Conservation (phyloP, 2,329 filamentous ascomycete genomes). For the Diaporthe caulivora region DNA sequence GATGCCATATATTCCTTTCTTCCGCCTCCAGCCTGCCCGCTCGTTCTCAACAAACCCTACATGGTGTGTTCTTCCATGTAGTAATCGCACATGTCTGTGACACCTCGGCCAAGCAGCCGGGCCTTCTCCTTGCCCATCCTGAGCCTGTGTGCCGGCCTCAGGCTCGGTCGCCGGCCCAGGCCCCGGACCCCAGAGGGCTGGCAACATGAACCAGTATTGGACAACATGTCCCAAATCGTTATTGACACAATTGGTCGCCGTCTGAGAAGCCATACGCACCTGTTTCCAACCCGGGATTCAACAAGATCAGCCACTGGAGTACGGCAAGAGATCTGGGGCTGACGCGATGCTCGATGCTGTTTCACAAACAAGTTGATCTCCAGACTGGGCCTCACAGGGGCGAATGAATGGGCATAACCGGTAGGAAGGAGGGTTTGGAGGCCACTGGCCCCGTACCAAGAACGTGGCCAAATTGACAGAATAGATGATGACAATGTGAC, state of each 20-base stretch:
- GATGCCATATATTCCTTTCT: no score
- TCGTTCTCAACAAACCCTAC: not conserved
- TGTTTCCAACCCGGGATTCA: conserved; percentile 1
- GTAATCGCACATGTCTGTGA: not conserved
- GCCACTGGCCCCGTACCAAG: not conserved
- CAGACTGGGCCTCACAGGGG: not conserved
- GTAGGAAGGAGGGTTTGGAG: not conserved
- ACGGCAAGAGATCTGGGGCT: not conserved
- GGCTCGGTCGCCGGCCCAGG: not conserved
- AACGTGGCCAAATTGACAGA: not conserved
- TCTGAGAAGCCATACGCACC: not conserved
- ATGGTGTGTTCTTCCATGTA: not conserved
- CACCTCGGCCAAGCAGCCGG: conserved; percentile 1
- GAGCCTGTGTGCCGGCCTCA: not conserved
- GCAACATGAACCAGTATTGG: not conserved
- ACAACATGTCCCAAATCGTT: not conserved
- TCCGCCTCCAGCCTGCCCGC: not conserved
- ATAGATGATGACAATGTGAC: not conserved
- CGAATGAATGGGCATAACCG: no score
- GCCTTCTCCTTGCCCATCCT: not conserved
- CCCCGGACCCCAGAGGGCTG: not conserved
- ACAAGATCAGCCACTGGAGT: not conserved
- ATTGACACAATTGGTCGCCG: not conserved
- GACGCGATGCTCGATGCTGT: not conserved
- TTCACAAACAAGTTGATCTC: not conserved